Conservation (phyloP, 805 yeast species). For the Saccharomycopsis oosterbeekiorum region DNA sequence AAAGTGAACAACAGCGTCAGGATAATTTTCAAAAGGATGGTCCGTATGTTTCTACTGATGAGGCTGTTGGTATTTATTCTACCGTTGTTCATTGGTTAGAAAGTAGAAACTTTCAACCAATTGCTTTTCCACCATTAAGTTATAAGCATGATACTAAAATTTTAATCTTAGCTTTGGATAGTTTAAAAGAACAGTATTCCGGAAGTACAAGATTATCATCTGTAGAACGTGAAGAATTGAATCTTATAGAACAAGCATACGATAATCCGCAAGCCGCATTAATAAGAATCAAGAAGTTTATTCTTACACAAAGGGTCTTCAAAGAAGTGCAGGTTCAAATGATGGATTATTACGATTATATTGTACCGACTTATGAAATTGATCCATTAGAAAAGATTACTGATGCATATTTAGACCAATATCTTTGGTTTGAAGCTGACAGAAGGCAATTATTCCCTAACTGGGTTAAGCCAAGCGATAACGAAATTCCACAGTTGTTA, state of each 20-base stretch:
- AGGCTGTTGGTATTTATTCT: slow-evolving; percentile 79
- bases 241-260: slow-evolving; percentile 90
- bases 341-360: slow-evolving; percentile 82
- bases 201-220: slow-evolving; percentile 73
- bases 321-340: slow-evolving; percentile 80
- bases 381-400: slow-evolving; percentile 93
- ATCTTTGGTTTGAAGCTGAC: slow-evolving; percentile 92
- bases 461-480: slow-evolving; percentile 93
- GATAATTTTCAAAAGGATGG: slow-evolving; percentile 71
- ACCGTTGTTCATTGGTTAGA: slow-evolving; percentile 91
- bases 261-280: slow-evolving; percentile 94
- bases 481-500: slow-evolving; percentile 84
- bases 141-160: slow-evolving; percentile 92
- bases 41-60: slow-evolving; percentile 75
- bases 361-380: slow-evolving; percentile 76
- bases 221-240: slow-evolving; percentile 83
- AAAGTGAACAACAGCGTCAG: slow-evolving; percentile 86
- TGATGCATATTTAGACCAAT: slow-evolving; percentile 93
- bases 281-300: slow-evolving; percentile 68
- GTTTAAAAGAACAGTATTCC: slow-evolving; percentile 69
- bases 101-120: slow-evolving; percentile 69
- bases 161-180: slow-evolving; percentile 80
- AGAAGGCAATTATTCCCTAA: slow-evolving; percentile 80
- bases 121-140: slow-evolving; percentile 87
- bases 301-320: slow-evolving; percentile 83